These are phyloP conservation scores for Sapria himalayana DNA, from an alignment of 345 rosid species.

Conservation along the genomic window DNA sequence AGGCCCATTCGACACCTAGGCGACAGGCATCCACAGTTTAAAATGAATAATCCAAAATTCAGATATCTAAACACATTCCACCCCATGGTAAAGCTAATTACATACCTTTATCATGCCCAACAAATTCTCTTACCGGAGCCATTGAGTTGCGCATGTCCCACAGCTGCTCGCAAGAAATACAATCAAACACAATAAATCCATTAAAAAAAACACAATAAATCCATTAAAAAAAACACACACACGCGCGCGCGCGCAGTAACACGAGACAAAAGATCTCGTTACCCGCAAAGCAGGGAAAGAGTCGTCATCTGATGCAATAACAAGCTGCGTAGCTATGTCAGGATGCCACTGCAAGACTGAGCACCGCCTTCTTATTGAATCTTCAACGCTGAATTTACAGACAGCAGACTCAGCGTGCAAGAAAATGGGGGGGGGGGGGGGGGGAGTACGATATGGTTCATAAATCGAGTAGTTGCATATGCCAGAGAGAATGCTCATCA, in stretches of 20 bases:
- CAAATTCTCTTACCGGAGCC: conserved; percentile 77
- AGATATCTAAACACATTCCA: too few species aligned
- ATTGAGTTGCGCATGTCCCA: conserved; percentile 95
- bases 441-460: too few species aligned
- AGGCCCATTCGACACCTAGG: too few species aligned
- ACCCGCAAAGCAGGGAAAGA: conserved; percentile 66
- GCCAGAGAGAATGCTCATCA: too few species aligned
- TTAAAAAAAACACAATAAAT: neutral
- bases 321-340: conserved; percentile 87
- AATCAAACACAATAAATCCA: neutral
- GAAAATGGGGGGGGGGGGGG: too few species aligned
- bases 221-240: conserved; percentile 2
- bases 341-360: conserved; percentile 99
- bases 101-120: conserved; percentile 84
- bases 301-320: conserved; percentile 97
- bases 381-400: conserved; percentile 50
- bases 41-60: too few species aligned
- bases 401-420: conserved; percentile 8
- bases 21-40: too few species aligned
- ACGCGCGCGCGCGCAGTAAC: too few species aligned
- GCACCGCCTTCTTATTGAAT: conserved; percentile 75
- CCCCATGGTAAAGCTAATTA: too few species aligned
- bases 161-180: conserved; percentile 31
- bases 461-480: too few species aligned
- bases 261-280: conserved; percentile 11